These are phyloP conservation scores for Pseudogymnoascus sp. DNA, from an alignment of 2,329 filamentous ascomycete genomes.

Conservation along the genomic window DNA sequence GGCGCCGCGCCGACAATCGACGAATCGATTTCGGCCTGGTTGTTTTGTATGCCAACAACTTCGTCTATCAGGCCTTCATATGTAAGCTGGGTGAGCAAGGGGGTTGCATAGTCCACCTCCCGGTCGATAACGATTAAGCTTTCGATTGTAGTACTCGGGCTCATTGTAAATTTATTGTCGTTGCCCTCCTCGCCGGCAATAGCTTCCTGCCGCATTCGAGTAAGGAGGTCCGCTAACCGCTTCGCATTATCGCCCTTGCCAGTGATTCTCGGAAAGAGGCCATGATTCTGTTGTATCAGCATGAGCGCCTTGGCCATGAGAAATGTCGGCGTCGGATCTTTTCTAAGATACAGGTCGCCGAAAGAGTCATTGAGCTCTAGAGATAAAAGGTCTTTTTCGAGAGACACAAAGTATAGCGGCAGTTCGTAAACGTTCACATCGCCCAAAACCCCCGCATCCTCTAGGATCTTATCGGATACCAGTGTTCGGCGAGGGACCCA, in stretches of 20 bases:
- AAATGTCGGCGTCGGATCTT: conserved; percentile 86
- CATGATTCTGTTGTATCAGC: conserved; percentile 85
- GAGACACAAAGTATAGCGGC: conserved; percentile 79
- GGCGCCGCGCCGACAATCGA: conserved; percentile 74
- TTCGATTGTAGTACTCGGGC: conserved; percentile 81
- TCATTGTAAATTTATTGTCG: conserved; percentile 56
- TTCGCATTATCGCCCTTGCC: conserved; percentile 95
- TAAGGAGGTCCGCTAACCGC: conserved; percentile 74
- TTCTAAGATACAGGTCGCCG: conserved; percentile 77
- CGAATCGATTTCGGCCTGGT: conserved; percentile 86
- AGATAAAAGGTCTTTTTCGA: conserved; percentile 87
- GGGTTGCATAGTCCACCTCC: conserved; percentile 88
- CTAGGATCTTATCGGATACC: conserved; percentile 83
- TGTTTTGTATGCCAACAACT: conserved; percentile 83
- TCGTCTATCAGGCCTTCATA: conserved; percentile 97
- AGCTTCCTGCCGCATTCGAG: conserved; percentile 86
- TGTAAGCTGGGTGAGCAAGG: conserved; percentile 86
- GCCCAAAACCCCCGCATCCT: conserved; percentile 86
- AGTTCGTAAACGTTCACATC: conserved; percentile 86
- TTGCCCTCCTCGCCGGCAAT: conserved; percentile 65
- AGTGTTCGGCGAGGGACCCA: conserved; percentile 91
- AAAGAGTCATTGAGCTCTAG: conserved; percentile 85
- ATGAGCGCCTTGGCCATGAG: conserved; percentile 86
- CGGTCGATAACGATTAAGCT: conserved; percentile 92
- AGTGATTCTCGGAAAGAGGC: conserved; percentile 87